Evolutionary conservation across 192 early-diverging fungal species (phyloP).

Genomic region (Gorgonomyces haynaldii): DNA sequence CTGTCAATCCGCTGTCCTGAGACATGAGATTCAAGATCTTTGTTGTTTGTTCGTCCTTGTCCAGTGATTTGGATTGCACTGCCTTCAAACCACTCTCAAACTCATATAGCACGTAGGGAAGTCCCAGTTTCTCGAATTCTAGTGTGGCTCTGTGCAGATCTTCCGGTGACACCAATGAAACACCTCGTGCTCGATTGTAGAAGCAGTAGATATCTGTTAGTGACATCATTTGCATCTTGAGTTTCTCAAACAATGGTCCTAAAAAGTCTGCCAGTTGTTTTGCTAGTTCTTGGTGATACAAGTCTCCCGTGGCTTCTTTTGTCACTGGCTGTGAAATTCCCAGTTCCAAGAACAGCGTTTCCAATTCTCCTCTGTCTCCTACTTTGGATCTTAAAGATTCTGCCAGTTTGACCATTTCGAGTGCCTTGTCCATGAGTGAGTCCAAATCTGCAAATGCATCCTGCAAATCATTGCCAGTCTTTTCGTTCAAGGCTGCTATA

Average conservation of each 20-base stretch:
- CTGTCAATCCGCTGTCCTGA: too few relatives aligned
- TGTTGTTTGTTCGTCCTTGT: conserved; percentile 64
- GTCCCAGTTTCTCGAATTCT: conserved; percentile 54
- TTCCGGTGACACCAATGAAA: conserved; percentile 83
- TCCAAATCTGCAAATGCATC: conserved; percentile 85
- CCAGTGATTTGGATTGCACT: conserved; percentile 52
- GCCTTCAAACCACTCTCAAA: conserved; percentile 74
- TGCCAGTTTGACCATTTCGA: conserved; percentile 76
- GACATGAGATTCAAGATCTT: too few relatives aligned
- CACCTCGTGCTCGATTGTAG: conserved; percentile 88
- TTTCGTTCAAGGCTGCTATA: conserved; percentile 53
- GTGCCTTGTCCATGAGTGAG: conserved; percentile 74
- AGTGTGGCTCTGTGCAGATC: conserved; percentile 73
- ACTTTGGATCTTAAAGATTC: conserved; percentile 52
- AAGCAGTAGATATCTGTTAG: conserved; percentile 87
- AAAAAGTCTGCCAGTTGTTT: conserved; percentile 77
- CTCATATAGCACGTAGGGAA: conserved; percentile 58
- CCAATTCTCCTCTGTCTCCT: conserved; percentile 36
- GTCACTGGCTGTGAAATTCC: conserved; percentile 89
- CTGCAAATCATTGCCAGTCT: conserved; percentile 54
- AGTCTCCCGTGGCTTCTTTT: conserved; percentile 71
- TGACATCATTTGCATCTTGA: conserved; percentile 55
- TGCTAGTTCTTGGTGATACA: conserved; percentile 79
- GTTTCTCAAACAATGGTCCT: conserved; percentile 48
- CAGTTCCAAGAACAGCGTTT: conserved; percentile 68